Evolutionary conservation across 2,329 filamentous ascomycete species (phyloP).

Genomic region (Xylariaceae sp.): DNA sequence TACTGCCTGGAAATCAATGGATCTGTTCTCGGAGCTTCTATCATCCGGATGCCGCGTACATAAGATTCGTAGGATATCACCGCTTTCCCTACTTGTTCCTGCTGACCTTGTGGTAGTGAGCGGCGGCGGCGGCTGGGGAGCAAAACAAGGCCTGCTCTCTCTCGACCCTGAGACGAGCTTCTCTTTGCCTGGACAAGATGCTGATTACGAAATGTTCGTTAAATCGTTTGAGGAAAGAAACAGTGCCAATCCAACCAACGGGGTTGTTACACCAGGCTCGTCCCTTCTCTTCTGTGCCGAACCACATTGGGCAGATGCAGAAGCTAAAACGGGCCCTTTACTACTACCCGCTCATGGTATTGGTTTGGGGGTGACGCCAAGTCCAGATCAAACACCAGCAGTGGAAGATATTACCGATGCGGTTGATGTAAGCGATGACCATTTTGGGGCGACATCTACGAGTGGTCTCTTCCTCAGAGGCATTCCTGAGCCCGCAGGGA

Average conservation of each 20-base stretch:
- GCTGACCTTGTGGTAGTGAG: slow-evolving; percentile 51
- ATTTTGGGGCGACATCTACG: slow-evolving; percentile 64
- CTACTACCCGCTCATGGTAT: slow-evolving; percentile 9
- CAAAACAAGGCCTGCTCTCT: slow-evolving; percentile 74
- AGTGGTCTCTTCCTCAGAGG: slow-evolving; percentile 52
- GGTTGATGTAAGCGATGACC: slow-evolving; percentile 31
- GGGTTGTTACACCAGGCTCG: slow-evolving; percentile 62
- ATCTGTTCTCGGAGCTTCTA: slow-evolving; percentile 35
- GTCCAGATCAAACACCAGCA: slow-evolving; percentile 11
- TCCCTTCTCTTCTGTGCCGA: slow-evolving; percentile 64
- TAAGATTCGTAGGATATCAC: slow-evolving; percentile 37
- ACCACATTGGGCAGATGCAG: slow-evolving; percentile 22
- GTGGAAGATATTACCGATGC: slow-evolving; percentile 20
- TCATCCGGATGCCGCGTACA: slow-evolving; percentile 45
- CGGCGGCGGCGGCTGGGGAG: slow-evolving; percentile 81
- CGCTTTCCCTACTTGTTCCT: not conserved
- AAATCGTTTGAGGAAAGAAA: slow-evolving; percentile 42
- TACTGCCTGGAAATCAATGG: slow-evolving; percentile 25
- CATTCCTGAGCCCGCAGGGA: slow-evolving; percentile 6
- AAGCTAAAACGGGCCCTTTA: slow-evolving; percentile 12
- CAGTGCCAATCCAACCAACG: slow-evolving; percentile 40
- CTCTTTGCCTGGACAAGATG: slow-evolving; percentile 47
- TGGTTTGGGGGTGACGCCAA: slow-evolving; percentile 25
- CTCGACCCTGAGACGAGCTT: slow-evolving; percentile 67
- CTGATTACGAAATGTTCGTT: slow-evolving; percentile 54